Evolutionary conservation across 1,139 yeast genomes (phyloP).

Genomic region (Saccharomyces uvarum): DNA sequence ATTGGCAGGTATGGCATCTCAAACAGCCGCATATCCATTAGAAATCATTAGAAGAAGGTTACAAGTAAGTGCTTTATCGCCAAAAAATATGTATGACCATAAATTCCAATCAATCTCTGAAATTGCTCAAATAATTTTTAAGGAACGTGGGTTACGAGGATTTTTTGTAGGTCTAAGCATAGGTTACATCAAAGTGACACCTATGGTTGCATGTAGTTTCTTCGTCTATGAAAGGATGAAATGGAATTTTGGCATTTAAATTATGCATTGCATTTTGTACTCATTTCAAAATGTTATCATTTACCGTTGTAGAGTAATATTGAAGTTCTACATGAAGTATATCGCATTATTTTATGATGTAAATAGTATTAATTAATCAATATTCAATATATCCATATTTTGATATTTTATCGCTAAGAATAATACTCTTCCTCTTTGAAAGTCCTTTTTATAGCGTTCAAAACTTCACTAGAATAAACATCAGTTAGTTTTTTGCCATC

Average conservation of each 20-base stretch:
- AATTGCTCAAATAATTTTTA: conserved; percentile 44
- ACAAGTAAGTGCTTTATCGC: conserved; percentile 84
- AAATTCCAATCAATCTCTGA: conserved; percentile 41
- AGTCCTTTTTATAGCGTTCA: conserved; percentile 53
- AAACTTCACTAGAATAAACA: conserved; percentile 56
- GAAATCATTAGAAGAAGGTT: conserved; percentile 90
- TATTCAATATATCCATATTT: conserved; percentile 30
- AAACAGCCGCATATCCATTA: conserved; percentile 94
- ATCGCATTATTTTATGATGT: neutral
- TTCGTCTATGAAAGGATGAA: conserved; percentile 88
- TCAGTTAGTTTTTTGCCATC: conserved; percentile 56
- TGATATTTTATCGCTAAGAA: conserved; percentile 29
- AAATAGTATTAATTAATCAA: conserved; percentile 28
- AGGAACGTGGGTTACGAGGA: conserved; percentile 73
- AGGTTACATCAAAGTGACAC: conserved; percentile 89
- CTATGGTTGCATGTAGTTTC: conserved; percentile 96
- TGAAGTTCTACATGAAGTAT: neutral
- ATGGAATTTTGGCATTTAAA: conserved; percentile 51
- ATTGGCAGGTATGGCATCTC: conserved; percentile 86
- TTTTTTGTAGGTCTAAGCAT: conserved; percentile 90
- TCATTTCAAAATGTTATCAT: neutral
- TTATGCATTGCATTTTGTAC: neutral
- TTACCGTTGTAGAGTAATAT: neutral
- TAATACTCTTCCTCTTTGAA: conserved; percentile 70
- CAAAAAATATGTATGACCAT: conserved; percentile 36